Base-by-base conservation (phyloP, 202 grass and related monocot genomes). In the Brachypodium distachyon region DNA sequence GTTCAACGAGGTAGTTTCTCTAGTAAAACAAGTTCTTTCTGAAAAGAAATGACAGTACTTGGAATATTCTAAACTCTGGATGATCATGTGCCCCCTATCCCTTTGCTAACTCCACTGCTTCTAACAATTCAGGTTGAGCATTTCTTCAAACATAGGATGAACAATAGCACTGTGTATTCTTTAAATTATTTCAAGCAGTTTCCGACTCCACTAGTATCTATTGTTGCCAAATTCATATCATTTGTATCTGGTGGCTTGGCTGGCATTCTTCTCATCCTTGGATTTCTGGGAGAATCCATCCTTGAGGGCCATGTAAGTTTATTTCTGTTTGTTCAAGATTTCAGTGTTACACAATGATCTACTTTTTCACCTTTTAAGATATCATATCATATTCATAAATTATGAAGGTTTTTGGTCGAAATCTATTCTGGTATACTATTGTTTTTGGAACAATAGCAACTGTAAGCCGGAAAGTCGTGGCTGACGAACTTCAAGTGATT, bases 181-280 rank as follows among this genome's bases (percentile, higher is more conserved):
- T 83, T 93, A 67, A 96, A 99, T 82, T 99, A 99, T 77, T 51
- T 99, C 81, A 99, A 90, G 83, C 96, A 99, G 50, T 99, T 99
- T 80, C 96, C 96, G 67, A 95, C 87, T 46, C 96, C 96, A 69
- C 75, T 99, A 40, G 83, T 99, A 61, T 92, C 96, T 42, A 99
- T 95, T 51, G 67, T 99, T 42, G 89, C 96, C 37, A 95, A 93
- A 86, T 99, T 99, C 48, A 79, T 99, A 82, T 99, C 89, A 56
- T 99, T 99, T 89, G 96, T 96, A 55, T 99, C 89, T 87, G 92
- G 96, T 76, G 96, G 96, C 67, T 89, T 99, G 31, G 92, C 92
- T 84, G 96, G 92, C 67, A 87, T 87, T 83, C 47, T 99, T 32
- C 90, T 99, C 51, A 99, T 99, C 21, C 83, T 93, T 57, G 96